Evolutionary conservation across 148 eudicot genomes (phyloP), one percentile per base, ranked within the genome.

Genomic region (Rheum nobile): DNA sequence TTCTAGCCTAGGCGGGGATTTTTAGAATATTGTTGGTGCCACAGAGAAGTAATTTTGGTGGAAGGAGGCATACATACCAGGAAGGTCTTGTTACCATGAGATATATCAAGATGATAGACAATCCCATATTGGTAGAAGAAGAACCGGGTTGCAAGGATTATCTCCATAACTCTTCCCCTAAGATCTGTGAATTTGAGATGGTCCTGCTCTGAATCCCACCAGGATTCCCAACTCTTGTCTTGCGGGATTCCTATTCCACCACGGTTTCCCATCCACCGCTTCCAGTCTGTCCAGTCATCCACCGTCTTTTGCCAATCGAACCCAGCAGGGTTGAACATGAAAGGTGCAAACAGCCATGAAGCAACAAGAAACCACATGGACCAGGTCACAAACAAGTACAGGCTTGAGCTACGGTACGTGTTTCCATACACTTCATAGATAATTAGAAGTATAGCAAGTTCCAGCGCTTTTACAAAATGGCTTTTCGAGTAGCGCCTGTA

Each of bases 241-340:
- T 73, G 85, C 28, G 88, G 72, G 54, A 95, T 89, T 47, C 96
- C 97, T 59, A 95, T 95, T 39, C 98, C 98, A 61, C 98, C 98
- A 14, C 97, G 89, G 77, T 91, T 95, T 34, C 97, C 97, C 97
- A 95, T 91, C 98, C 98, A 95, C 81, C 92, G 87, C 82, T 84
- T 90, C 98, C 98, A 95, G 80, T 95, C 97, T 7, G 93, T 83
- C 98, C 98, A 95, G 77, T 95, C 98, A 79, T 95, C 98, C 54
- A 95, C 98, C 13, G 97, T 95, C 81, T 95, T 95, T 81, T 90
- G 98, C 98, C 98, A 95, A 80, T 95, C 98, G 55, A 95, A 95
- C 43, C 98, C 98, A 46, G 98, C 90, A 28, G 98, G 98, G 77
- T 95, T 95, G 84, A 95, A 95, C 46, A 95, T 77, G 73, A 95